phyloP scores from a whole-genome alignment of 2,329 filamentous ascomycete genomes.

The Dendryphion nanum region DNA sequence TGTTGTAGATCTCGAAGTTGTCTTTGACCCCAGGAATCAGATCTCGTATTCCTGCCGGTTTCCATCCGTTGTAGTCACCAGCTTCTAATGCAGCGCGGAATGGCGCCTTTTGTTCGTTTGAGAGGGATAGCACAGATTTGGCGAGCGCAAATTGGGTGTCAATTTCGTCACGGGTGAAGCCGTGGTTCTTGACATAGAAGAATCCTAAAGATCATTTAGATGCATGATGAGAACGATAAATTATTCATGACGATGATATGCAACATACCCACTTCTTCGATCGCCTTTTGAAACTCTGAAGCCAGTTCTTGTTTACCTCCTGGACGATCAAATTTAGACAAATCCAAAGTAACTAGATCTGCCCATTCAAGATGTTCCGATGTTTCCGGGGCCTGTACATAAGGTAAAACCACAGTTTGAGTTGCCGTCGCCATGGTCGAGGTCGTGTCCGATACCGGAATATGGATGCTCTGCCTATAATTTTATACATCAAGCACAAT shows the following conservation, averaged over 20 bases:
- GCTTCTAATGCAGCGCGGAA: no score
- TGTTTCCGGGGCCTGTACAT: background rate
- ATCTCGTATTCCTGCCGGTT: background rate
- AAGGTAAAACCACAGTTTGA: no score
- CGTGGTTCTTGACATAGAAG: background rate
- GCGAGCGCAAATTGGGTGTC: background rate
- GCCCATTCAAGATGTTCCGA: background rate
- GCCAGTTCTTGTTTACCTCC: background rate
- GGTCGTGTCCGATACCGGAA: no score
- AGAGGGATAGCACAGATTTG: background rate
- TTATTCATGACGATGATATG: no score
- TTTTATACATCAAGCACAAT: no score
- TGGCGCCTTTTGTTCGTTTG: background rate
- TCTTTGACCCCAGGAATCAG: background rate
- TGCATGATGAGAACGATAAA: no score
- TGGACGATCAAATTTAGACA: background rate
- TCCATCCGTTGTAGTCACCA: background rate
- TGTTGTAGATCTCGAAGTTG: background rate
- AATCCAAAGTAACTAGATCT: background rate
- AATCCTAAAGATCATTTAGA: no score
- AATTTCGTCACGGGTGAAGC: background rate
- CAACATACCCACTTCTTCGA: background rate
- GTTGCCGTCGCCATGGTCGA: no score
- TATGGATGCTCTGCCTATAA: no score
- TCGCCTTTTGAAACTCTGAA: background rate